phyloP scores from a whole-genome alignment of 352 stramenopile genomes.

The Phytophthora crassamura region DNA sequence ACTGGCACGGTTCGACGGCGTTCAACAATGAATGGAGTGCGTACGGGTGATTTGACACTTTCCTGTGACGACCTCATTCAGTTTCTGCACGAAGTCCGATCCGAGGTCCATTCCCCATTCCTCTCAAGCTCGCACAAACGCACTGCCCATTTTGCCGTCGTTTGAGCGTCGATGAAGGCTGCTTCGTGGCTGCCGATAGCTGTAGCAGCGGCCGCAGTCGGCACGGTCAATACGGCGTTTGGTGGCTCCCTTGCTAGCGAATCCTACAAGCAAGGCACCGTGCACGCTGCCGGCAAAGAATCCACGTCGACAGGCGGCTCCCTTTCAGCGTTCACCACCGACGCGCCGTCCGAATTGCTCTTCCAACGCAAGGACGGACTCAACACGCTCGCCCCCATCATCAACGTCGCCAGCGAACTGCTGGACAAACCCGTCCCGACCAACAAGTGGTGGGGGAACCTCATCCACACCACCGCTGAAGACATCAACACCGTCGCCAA shows the following conservation, averaged over 20 bases:
- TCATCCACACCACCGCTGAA: constrained; percentile 59
- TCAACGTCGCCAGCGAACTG: constrained; percentile 40
- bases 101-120: constrained; percentile 19
- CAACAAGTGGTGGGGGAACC: constrained; percentile 77
- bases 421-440: constrained; percentile 52
- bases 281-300: constrained; percentile 24
- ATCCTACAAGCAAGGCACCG: constrained; percentile 24
- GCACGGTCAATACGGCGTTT: constrained; percentile 10
- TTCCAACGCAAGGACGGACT: constrained; percentile 47
- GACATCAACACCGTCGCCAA: constrained; percentile 45
- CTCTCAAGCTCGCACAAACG: constrained; percentile 9
- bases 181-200: not conserved
- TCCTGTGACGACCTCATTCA: constrained; percentile 5
- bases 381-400: constrained; percentile 43
- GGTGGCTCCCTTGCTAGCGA: constrained; percentile 13
- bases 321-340: constrained; percentile 36
- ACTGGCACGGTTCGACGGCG: not conserved
- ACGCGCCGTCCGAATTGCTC: constrained; percentile 32
- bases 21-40: constrained; percentile 5
- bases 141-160: not conserved
- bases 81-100: constrained; percentile 26
- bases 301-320: constrained; percentile 6
- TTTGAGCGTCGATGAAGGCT: constrained; percentile 8
- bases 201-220: not conserved
- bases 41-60: constrained; percentile 17